Base-by-base conservation (phyloP, 257 asterid species). In the Nicotiana benthamiana region DNA sequence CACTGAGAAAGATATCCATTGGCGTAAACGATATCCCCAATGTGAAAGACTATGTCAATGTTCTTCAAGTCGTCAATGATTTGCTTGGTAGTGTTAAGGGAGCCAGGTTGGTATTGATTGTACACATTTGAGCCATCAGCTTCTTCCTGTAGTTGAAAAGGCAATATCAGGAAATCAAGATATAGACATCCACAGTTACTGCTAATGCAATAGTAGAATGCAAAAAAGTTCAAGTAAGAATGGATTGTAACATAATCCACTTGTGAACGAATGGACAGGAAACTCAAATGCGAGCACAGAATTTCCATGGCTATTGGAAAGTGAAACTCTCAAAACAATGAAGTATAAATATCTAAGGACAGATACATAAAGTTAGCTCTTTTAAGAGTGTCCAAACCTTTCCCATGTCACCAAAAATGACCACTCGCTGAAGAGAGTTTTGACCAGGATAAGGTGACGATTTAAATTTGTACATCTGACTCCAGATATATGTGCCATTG, bases 381-480 rank as follows among this genome's bases (percentile, higher is more conserved):
- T n/a, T n/a, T n/a, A n/a, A n/a, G n/a, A n/a, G n/a, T n/a, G n/a
- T n/a, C n/a, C n/a, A n/a, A 77, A 94, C 98, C 99, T 96, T 96
- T 86, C 99, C 99, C 98, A 96, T 90, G 87, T 96, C 99, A 7
- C 99, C 98, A 18, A 96, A 96, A 83, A 96, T 88, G 82, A 96
- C 88, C 12, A 91, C 92, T 52, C 87, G 91, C 65, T 96, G 99
- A 7, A 96, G 72, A 64, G 99, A 96, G 87, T 87, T 89, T 86
- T 94, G 97, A 75, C 98, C 99, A 16, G 99, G 99, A 86, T 89
- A 94, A 7, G 99, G 99, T 72, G 99, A 92, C 43, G 99, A 86
- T 88, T 84, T 91, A 89, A 96, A 96, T 81, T 88, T 86, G 85
- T 90, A 87, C 51, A 53, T 68, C 67, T 79, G 86, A 83, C 97